Evolutionary conservation across 2,329 filamentous ascomycete species (phyloP).

Genomic region (Fusarium verticillioides): DNA sequence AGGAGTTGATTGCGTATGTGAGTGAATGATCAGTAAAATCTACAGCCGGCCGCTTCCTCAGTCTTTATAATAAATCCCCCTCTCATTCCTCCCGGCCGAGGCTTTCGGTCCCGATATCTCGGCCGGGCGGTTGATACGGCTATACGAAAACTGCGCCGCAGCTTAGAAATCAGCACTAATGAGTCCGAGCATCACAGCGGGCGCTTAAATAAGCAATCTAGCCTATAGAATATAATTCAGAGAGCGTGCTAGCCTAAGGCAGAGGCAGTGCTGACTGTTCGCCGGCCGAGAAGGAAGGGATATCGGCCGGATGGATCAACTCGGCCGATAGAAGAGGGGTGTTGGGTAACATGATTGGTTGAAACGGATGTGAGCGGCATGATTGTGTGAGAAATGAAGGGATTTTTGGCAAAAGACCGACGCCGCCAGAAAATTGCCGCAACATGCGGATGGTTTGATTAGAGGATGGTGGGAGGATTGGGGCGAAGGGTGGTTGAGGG

Average conservation of each 20-base stretch:
- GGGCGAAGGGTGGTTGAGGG: background rate
- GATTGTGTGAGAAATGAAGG: background rate
- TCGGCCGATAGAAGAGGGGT: slow-evolving; percentile 5
- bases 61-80: slow-evolving; percentile 13
- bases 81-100: background rate
- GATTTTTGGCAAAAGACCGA: slow-evolving; percentile 10
- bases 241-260: accelerated
- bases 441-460: accelerated
- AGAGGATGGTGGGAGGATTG: accelerated
- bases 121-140: background rate
- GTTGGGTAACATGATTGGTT: background rate
- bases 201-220: background rate
- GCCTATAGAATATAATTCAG: background rate
- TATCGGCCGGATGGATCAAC: background rate
- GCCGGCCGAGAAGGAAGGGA: background rate
- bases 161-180: slow-evolving; percentile 16
- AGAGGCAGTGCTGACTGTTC: background rate
- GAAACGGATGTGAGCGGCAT: background rate
- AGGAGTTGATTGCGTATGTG: too few species aligned
- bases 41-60: background rate
- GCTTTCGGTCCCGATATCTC: accelerated
- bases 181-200: background rate
- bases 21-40: accelerated
- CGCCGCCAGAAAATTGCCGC: background rate
- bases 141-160: background rate